phyloP scores from a whole-genome alignment of 2,329 filamentous ascomycete species.

The Sporothrix schenckii region DNA sequence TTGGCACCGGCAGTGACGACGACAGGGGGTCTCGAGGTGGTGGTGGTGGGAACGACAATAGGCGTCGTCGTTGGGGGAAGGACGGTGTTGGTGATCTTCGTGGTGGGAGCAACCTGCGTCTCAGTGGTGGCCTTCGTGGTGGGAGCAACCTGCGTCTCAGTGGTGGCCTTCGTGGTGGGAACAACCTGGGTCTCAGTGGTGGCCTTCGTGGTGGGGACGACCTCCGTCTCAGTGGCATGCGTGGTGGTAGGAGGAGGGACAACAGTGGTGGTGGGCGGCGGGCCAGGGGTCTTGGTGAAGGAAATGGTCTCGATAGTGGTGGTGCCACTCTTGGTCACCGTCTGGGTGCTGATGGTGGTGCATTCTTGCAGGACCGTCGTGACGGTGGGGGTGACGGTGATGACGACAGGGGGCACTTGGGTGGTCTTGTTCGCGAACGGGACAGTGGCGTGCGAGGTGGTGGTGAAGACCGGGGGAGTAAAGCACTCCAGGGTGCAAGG shows the following conservation, averaged over 20 bases:
- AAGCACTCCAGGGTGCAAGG: conserved; percentile 35
- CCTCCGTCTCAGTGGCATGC: neutral
- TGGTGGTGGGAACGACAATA: conserved; percentile 8
- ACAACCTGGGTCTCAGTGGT: neutral
- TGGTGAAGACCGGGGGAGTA: conserved; percentile 24
- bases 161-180: neutral
- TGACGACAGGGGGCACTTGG: conserved; percentile 6
- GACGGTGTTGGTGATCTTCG: neutral
- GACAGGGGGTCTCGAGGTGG: neutral
- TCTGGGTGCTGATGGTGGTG: conserved; percentile 23
- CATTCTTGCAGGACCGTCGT: conserved; percentile 29
- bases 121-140: neutral
- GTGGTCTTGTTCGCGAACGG: conserved; percentile 26
- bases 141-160: neutral
- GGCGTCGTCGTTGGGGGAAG: neutral
- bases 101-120: neutral
- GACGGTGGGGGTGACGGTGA: conserved; percentile 24
- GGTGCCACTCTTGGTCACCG: neutral
- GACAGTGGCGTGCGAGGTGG: conserved; percentile 17
- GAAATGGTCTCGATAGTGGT: conserved; percentile 14
- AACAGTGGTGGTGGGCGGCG: neutral
- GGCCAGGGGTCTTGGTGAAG: conserved; percentile 21
- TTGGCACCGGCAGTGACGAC: conserved; percentile 35
- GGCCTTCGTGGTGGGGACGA: neutral
- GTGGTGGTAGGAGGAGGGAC: neutral